Base-by-base conservation (phyloP, 2,329 filamentous ascomycete species). In the Phymatotrichopsis omnivora region DNA sequence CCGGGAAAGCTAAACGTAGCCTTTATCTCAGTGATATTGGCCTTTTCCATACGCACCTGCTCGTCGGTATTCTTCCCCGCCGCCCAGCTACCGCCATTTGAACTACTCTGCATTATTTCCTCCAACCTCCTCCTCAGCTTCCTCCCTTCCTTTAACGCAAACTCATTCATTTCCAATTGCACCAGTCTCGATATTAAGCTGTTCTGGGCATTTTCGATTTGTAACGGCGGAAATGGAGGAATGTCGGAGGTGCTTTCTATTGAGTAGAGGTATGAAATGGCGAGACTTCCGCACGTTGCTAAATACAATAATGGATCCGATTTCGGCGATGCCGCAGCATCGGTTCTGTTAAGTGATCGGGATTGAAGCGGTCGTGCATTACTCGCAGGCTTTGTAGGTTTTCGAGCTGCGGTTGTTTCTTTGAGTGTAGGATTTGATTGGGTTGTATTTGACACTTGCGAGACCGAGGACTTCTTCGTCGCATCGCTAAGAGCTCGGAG, bases 171-270 rank as follows among this genome's bases (percentile, higher is more conserved):
- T 30, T 45, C 42, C 7, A 56, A 43, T 31, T 50, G 38, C 38
- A 56, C 43, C 23, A 56, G 32, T 32, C 47, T 53, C 25, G 32
- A 29, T 16, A 51, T 23, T 5, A 56, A 45, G n/a, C 40, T 55
- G n/a, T 40, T 46, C 35, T 55, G 53, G 1, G 54, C 54, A 14
- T 46, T 53, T 37, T 56, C 54, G 12, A 52, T 52, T 29, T 55
- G 52, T 20, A 55, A 38, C 6, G 36, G 38, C 16, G 51, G 44
- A 20, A 49, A 40, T 11, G 42, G 36, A n/a, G 44, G 42, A 8
- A 49, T 28, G 32, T 41, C 42, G 10, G 51, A 25, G 27, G 37
- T 29, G 35, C 37, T 28, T 32, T 47, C 37, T 17, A 47, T 39
- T 16, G 54, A 51, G 42, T 42, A 43, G 27, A 55, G 35, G 44